Percentiles rank a stretch among this genome's conserved stretches.
Conservation (phyloP, 1,284 basidiomycete genomes). For the Spongiforma sp. region DNA sequence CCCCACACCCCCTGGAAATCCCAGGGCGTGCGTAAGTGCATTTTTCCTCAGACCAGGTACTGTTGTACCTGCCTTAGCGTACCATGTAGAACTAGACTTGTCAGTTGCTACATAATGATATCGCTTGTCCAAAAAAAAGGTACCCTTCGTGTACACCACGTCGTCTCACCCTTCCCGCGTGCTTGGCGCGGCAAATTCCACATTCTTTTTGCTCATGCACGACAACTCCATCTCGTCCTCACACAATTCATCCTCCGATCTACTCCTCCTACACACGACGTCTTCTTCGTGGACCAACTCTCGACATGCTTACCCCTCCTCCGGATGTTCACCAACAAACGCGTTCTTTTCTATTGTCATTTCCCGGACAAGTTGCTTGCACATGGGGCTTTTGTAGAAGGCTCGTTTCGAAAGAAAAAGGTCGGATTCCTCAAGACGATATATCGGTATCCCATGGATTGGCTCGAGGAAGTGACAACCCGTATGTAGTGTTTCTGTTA, state of each 20-base stretch:
- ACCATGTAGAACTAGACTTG: background rate
- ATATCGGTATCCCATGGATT: constrained; percentile 91
- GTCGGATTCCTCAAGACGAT: constrained; percentile 65
- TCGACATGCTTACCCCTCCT: constrained; percentile 90
- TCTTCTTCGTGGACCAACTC: constrained; percentile 95
- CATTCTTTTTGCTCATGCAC: constrained; percentile 87
- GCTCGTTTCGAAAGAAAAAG: constrained; percentile 41
- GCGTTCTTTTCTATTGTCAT: constrained; percentile 97
- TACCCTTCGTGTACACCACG: constrained; percentile 79
- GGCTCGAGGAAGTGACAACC: constrained; percentile 89
- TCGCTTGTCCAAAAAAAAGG: too few relatives aligned
- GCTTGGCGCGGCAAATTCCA: constrained; percentile 80
- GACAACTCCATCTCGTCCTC: constrained; percentile 81
- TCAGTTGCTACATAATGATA: background rate
- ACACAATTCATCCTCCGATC: constrained; percentile 55
- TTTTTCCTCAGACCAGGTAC: constrained; percentile 5
- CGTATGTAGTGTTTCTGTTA: constrained; percentile 54
- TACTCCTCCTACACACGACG: constrained; percentile 65
- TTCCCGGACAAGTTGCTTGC: constrained; percentile 96
- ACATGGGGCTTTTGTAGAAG: constrained; percentile 71
- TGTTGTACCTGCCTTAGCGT: background rate
- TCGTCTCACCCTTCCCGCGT: constrained; percentile 82
- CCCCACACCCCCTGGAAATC: constrained; percentile 8
- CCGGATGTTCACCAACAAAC: constrained; percentile 65
- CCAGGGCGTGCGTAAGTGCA: constrained; percentile 12